phyloP scores from a whole-genome alignment of 2,329 filamentous ascomycete genomes.

The Pyricularia grisea region DNA sequence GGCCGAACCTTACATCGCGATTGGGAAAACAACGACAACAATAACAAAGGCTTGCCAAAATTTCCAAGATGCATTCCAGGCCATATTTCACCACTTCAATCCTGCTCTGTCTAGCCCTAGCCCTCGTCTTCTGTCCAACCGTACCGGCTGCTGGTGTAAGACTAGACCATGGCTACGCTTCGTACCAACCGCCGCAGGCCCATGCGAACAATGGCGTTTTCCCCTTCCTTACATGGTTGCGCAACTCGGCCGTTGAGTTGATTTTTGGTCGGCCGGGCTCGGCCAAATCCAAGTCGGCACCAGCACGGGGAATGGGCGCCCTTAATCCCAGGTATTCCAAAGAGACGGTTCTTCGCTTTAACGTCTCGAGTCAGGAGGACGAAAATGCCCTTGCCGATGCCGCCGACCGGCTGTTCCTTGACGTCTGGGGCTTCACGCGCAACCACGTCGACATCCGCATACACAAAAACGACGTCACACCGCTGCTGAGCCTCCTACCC shows the following conservation, averaged over 20 bases:
- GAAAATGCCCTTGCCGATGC: slow-evolving; percentile 64
- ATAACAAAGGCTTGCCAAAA: neutral
- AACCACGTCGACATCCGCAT: slow-evolving; percentile 81
- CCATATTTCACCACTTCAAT: neutral
- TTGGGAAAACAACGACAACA: neutral
- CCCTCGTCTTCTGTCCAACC: slow-evolving; percentile 2
- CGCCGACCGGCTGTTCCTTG: slow-evolving; percentile 66
- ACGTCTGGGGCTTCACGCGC: slow-evolving; percentile 79
- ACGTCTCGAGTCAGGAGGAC: slow-evolving; percentile 59
- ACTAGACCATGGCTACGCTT: neutral
- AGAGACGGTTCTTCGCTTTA: slow-evolving; percentile 86
- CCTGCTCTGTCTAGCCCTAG: neutral
- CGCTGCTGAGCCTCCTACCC: slow-evolving; percentile 71
- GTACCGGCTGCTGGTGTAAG: slow-evolving; percentile 3
- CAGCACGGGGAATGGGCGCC: slow-evolving; percentile 10
- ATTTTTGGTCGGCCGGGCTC: slow-evolving; percentile 36
- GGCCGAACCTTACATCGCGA: neutral
- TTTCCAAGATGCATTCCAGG: neutral
- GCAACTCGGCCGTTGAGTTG: slow-evolving; percentile 38
- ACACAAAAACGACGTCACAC: slow-evolving; percentile 65
- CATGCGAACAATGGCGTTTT: slow-evolving; percentile 18
- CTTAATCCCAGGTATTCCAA: slow-evolving; percentile 48
- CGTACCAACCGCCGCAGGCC: neutral
- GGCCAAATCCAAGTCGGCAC: slow-evolving; percentile 15
- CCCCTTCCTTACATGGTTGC: slow-evolving; percentile 39